These are phyloP conservation scores for Leccinum imitatum DNA, from an alignment of 768 basidiomycete genomes.

Conservation along the genomic window DNA sequence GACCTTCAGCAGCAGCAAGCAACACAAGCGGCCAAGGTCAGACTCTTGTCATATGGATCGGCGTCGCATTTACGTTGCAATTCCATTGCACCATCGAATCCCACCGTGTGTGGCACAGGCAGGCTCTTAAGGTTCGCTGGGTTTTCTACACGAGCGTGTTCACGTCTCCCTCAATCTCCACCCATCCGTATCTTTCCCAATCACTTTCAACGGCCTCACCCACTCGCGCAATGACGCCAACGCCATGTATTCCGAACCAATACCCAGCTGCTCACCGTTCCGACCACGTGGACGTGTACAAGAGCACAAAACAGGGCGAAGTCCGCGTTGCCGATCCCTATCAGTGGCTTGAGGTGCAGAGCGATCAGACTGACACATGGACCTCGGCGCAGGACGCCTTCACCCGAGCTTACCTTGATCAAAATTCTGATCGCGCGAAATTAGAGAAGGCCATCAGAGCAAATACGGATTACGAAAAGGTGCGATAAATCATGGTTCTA, in stretches of 20 bases:
- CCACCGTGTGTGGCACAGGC: conserved; percentile 18
- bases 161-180: conserved; percentile 9
- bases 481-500: conserved; percentile 15
- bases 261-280: conserved; percentile 69
- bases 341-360: conserved; percentile 67
- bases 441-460: conserved; percentile 59
- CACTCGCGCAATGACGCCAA: conserved; percentile 36
- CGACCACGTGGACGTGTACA: conserved; percentile 67
- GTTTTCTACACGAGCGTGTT: conserved; percentile 12
- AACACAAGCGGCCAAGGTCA: conserved; percentile 63
- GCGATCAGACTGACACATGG: conserved; percentile 66
- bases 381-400: conserved; percentile 57
- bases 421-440: conserved; percentile 55
- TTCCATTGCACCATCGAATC: conserved; percentile 10
- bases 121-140: conserved; percentile 22
- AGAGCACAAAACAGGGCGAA: conserved; percentile 59
- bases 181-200: background rate
- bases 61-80: background rate
- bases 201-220: conserved; percentile 10
- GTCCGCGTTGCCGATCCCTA: conserved; percentile 72
- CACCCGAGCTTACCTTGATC: conserved; percentile 59
- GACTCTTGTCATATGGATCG: background rate
- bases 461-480: conserved; percentile 53
- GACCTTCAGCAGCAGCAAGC: conserved; percentile 45
- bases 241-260: conserved; percentile 51